Percentiles rank a stretch among this genome's conserved stretches.
phyloP scores from a whole-genome alignment of 2,329 filamentous ascomycete species.

The Blastomyces silverae region DNA sequence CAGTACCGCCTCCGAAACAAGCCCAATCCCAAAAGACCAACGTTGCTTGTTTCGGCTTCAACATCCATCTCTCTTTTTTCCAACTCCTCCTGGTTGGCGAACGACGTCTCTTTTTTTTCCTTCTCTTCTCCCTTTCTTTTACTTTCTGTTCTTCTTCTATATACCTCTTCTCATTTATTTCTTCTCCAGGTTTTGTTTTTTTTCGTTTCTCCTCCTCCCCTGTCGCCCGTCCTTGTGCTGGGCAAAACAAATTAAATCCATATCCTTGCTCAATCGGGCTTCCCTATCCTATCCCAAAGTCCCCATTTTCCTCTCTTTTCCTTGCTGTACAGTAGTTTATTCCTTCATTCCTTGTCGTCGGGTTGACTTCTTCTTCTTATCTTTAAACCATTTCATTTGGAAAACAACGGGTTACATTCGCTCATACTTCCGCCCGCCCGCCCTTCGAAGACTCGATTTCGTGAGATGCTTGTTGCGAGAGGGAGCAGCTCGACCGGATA shows the following conservation, averaged over 20 bases:
- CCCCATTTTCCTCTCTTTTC: conserved; percentile 10
- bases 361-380: neutral
- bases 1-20: neutral
- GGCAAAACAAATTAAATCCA: neutral
- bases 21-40: neutral
- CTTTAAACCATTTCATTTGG: conserved; percentile 14
- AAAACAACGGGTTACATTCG: conserved; percentile 11
- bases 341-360: neutral
- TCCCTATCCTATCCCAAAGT: conserved; percentile 3
- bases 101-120: neutral
- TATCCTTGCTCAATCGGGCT: conserved; percentile 9
- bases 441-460: neutral
- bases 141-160: neutral
- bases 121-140: neutral
- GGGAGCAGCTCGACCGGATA: neutral
- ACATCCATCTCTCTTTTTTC: neutral
- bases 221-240: conserved; percentile 16
- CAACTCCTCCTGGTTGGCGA: neutral
- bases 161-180: neutral
- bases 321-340: conserved; percentile 6
- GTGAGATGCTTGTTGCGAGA: neutral
- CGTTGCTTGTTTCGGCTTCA: neutral
- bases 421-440: neutral
- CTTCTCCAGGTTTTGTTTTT: neutral
- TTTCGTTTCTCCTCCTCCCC: neutral